These are phyloP conservation scores for Striga hermonthica DNA, from an alignment of 305 asterid genomes.

Conservation along the genomic window DNA sequence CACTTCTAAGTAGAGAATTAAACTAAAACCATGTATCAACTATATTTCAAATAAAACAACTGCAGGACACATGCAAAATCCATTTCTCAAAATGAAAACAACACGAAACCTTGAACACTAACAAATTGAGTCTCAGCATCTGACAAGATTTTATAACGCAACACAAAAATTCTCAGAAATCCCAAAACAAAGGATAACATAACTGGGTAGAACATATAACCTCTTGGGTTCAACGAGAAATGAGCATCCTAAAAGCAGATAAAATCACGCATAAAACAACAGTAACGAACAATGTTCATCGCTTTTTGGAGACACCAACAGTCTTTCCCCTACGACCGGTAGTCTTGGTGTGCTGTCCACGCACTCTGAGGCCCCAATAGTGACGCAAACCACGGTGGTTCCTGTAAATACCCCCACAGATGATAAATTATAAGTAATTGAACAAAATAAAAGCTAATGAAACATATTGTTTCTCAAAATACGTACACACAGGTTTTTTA, in stretches of 20 bases:
- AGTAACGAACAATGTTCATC: conserved; percentile 35
- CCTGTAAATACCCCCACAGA: conserved; percentile 31
- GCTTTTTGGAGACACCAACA: conserved; percentile 92
- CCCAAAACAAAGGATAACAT: conserved; percentile 3
- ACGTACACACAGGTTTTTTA: neutral
- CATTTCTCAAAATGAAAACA: too few relatives aligned
- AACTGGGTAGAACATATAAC: conserved; percentile 12
- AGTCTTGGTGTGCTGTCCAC: conserved; percentile 94
- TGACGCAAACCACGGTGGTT: conserved; percentile 92
- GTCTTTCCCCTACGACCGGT: conserved; percentile 92
- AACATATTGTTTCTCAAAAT: neutral
- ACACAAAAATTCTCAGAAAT: conserved; percentile 20
- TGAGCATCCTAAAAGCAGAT: conserved; percentile 25
- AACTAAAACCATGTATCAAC: neutral
- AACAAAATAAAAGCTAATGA: too few relatives aligned
- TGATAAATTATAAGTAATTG: too few relatives aligned
- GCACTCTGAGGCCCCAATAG: conserved; percentile 90
- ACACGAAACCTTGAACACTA: too few relatives aligned
- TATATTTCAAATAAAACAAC: too few relatives aligned
- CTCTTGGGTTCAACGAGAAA: neutral
- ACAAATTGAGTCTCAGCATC: too few relatives aligned
- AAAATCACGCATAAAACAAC: conserved; percentile 11
- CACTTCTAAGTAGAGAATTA: neutral
- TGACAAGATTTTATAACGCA: neutral
- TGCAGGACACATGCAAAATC: too few relatives aligned